A percentile compares a stretch with the other conserved stretches of the same genome.
These are phyloP conservation scores for Diddensiella transvaalensis DNA, from an alignment of 805 yeast species.

Conservation along the genomic window DNA sequence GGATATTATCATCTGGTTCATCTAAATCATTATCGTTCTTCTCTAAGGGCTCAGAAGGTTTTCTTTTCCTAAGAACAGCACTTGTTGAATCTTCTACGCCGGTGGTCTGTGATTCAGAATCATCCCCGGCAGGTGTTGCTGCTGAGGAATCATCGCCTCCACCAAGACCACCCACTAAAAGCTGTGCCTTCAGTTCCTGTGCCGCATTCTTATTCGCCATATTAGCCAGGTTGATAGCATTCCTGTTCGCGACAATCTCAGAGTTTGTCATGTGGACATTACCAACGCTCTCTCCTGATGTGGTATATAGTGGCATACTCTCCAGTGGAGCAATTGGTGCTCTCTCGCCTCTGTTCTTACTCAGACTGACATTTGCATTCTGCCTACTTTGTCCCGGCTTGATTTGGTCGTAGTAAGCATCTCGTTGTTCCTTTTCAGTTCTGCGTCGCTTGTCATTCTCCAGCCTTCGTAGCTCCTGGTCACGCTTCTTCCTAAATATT, in stretches of 20 bases:
- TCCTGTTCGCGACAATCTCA: constrained; percentile 64
- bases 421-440: constrained; percentile 32
- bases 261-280: constrained; percentile 61
- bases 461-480: constrained; percentile 64
- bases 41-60: constrained; percentile 5
- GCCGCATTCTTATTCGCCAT: constrained; percentile 70
- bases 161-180: constrained; percentile 17
- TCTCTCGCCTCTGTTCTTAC: constrained; percentile 61
- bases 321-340: constrained; percentile 68
- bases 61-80: constrained; percentile 16
- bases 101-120: constrained; percentile 12
- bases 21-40: constrained; percentile 33
- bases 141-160: background rate
- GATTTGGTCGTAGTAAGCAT: constrained; percentile 8
- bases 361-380: constrained; percentile 31
- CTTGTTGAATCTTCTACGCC: constrained; percentile 6
- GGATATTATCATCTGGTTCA: constrained; percentile 51
- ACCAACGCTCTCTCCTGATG: constrained; percentile 71
- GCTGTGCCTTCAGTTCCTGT: constrained; percentile 48
- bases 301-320: constrained; percentile 73
- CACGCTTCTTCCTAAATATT: constrained; percentile 67
- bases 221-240: constrained; percentile 63
- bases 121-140: constrained; percentile 16
- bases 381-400: constrained; percentile 6
- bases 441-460: constrained; percentile 61